These are phyloP conservation scores for Boletellus deceptivus DNA, from an alignment of 1,284 basidiomycete species.

Conservation along the genomic window DNA sequence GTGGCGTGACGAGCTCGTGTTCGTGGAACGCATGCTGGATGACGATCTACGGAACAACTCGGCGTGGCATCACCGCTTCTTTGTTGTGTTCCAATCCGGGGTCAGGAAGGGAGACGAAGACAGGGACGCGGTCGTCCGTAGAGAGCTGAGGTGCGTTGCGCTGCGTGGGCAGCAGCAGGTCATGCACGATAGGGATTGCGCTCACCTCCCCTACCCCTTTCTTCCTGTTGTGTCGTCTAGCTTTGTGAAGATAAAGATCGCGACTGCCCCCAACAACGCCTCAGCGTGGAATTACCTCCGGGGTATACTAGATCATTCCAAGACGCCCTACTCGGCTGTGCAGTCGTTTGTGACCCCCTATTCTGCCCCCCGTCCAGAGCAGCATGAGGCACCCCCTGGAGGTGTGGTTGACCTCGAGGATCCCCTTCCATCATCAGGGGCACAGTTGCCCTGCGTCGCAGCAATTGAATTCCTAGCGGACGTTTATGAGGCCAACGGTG, in stretches of 20 bases:
- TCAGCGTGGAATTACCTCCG: constrained; percentile 95
- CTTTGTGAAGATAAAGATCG: constrained; percentile 73
- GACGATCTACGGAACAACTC: constrained; percentile 93
- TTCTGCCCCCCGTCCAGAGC: constrained; percentile 37
- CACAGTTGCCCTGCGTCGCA: constrained; percentile 69
- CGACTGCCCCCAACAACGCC: constrained; percentile 86
- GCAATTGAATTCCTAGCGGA: constrained; percentile 90
- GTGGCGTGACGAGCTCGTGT: constrained; percentile 79
- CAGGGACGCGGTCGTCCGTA: constrained; percentile 51
- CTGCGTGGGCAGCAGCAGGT: not conserved
- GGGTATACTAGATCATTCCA: constrained; percentile 63
- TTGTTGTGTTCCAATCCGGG: constrained; percentile 78
- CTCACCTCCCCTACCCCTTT: constrained; percentile 1
- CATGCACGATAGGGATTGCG: constrained; percentile 8
- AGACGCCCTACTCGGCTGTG: constrained; percentile 56
- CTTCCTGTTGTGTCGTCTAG: constrained; percentile 26
- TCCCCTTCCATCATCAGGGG: constrained; percentile 61
- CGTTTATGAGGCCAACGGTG: constrained; percentile 56
- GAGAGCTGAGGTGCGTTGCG: constrained; percentile 63
- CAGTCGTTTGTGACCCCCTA: constrained; percentile 66
- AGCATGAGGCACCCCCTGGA: constrained; percentile 26
- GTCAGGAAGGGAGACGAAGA: constrained; percentile 57
- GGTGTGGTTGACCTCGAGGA: constrained; percentile 72
- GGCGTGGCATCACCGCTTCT: constrained; percentile 98
- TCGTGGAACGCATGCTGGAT: constrained; percentile 72